Evolutionary conservation across 805 yeast species (phyloP), one percentile per base, ranked within the genome.

Genomic region (Barnettozyma vustinii): DNA sequence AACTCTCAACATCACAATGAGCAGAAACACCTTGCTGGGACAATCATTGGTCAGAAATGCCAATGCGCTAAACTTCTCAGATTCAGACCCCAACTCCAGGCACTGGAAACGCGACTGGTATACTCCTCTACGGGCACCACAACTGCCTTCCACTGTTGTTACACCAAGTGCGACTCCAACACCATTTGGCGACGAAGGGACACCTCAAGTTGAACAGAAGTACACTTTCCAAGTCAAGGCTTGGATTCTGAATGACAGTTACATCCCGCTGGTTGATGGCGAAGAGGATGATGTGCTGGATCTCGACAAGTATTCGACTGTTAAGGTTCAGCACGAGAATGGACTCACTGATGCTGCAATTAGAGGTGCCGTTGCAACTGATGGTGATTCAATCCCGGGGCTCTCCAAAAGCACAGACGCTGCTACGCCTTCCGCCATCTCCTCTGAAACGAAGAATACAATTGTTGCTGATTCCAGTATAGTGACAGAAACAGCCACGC

Each of bases 341-440:
- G 70, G 66, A 8, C 61, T 76, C 19, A 67, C 73, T 4, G 75
- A 70, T 37, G 74, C 68, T 26, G 81, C 76, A 49, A 76, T 76
- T 39, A 69, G 81, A 57, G 83, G 79, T 12, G 82, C 83, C 6
- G 81, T 76, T 6, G 79, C 77, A 9, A 65, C 63, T 19, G 67
- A 66, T 21, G 77, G 70, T 44, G 66, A 68, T 41, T 64, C 77
- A 1, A 72, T 73, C 52, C 74, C 77, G 3, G 78, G 80, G 4
- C 65, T 75, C 18, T 62, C 72, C 0, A 64, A 64, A 48, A 41
- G 50, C 19, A 49, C 55, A 20, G 55, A 49, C 33, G 49, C n/a
- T 5, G 39, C 37, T 37, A 55, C 58, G 13, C 56, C 55, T 39
- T 56, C 50, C 27, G 50, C 59, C 45, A 39, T 54, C 36, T 44